Evolutionary conservation across 371 early-diverging fungal species (phyloP).

Genomic region (Saksenaea vasiformis): DNA sequence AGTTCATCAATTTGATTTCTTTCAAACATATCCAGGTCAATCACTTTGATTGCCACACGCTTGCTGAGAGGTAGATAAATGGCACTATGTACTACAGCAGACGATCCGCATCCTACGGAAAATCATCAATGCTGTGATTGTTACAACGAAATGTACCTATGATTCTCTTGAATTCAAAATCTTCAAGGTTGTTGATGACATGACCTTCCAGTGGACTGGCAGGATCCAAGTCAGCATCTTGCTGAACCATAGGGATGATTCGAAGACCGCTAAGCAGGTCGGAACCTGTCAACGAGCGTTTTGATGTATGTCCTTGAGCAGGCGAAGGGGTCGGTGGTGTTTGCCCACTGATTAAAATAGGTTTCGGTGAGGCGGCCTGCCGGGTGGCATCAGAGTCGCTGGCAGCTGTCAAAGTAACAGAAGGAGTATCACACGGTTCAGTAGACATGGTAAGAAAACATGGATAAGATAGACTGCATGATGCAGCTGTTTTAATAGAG

Average conservation of each 20-base stretch:
- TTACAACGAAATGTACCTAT: constrained; percentile 15
- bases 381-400: background rate
- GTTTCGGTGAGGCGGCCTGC: background rate
- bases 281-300: background rate
- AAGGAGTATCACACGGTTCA: background rate
- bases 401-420: background rate
- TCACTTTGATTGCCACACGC: constrained; percentile 83
- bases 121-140: constrained; percentile 39
- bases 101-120: constrained; percentile 84
- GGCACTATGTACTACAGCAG: constrained; percentile 84
- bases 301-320: background rate
- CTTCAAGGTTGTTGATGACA: constrained; percentile 34
- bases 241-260: background rate
- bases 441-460: background rate
- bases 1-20: constrained; percentile 93
- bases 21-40: constrained; percentile 93
- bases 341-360: background rate
- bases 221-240: constrained; percentile 3
- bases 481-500: background rate
- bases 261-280: constrained; percentile 3
- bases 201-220: background rate
- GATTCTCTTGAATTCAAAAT: constrained; percentile 42
- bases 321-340: background rate
- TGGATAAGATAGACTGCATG: background rate
- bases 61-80: constrained; percentile 72